phyloP scores from a whole-genome alignment of 73 alveolate genomes.

The Paramecium sonneborni region DNA sequence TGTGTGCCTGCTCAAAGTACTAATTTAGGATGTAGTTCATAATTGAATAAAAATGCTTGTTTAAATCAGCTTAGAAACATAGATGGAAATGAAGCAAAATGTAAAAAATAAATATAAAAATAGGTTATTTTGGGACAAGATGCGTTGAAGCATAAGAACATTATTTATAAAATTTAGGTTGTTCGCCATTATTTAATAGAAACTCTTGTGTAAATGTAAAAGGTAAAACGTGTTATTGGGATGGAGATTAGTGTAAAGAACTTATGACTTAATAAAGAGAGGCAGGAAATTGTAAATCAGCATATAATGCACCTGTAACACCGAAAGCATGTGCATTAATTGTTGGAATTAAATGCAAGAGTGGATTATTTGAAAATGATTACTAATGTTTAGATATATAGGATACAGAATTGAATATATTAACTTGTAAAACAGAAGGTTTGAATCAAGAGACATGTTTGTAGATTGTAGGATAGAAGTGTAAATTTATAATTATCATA shows the following conservation, averaged over 20 bases:
- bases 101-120: neutral
- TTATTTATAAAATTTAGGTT: neutral
- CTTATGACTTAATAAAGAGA: neutral
- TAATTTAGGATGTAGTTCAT: slow-evolving; percentile 29
- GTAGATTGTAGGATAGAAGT: neutral
- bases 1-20: neutral
- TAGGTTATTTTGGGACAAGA: slow-evolving; percentile 35
- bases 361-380: neutral
- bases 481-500: neutral
- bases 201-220: slow-evolving; percentile 7
- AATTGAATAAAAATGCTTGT: slow-evolving; percentile 23
- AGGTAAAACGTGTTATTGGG: neutral
- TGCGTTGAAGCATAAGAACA: neutral
- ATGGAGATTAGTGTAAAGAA: neutral
- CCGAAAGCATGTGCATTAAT: neutral
- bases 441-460: neutral
- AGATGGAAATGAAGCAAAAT: slow-evolving; percentile 2
- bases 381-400: neutral
- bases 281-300: neutral
- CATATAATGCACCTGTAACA: neutral
- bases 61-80: neutral
- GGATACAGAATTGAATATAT: neutral
- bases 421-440: neutral
- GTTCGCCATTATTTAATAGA: neutral
- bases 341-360: neutral